Conservation (phyloP, 2,329 filamentous ascomycete species). For the Neofusicoccum ribis region DNA sequence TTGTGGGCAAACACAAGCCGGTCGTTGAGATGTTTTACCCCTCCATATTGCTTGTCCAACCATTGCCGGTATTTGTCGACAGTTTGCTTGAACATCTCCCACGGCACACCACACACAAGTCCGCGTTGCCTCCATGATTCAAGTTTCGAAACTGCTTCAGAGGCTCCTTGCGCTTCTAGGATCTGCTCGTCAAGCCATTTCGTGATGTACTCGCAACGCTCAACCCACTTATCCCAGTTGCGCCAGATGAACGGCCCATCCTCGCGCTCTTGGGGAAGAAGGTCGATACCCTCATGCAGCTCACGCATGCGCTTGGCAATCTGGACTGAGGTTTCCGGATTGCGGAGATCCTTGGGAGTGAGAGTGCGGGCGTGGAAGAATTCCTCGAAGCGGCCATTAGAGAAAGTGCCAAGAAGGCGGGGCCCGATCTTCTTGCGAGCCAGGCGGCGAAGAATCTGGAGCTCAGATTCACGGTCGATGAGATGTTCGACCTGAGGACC, state of each 20-base stretch:
- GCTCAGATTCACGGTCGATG: constrained; percentile 88
- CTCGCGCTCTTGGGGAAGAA: constrained; percentile 74
- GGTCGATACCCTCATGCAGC: constrained; percentile 87
- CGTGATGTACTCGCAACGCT: constrained; percentile 63
- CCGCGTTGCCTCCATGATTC: constrained; percentile 69
- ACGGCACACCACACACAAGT: constrained; percentile 80
- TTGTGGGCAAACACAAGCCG: constrained; percentile 94
- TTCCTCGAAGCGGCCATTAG: constrained; percentile 93
- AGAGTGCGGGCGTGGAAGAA: constrained; percentile 85
- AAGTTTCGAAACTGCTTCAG: constrained; percentile 7
- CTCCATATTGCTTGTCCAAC: constrained; percentile 72
- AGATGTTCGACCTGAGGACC: constrained; percentile 93
- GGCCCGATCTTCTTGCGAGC: constrained; percentile 93
- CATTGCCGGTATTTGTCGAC: constrained; percentile 77
- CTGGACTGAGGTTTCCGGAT: constrained; percentile 80
- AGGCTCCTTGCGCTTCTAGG: constrained; percentile 32
- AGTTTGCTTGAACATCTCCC: constrained; percentile 72
- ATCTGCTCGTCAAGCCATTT: constrained; percentile 64
- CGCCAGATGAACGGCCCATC: constrained; percentile 81
- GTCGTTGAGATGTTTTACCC: constrained; percentile 65
- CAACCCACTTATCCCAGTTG: constrained; percentile 93
- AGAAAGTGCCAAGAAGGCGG: constrained; percentile 84
- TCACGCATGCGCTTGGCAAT: constrained; percentile 98
- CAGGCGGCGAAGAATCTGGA: constrained; percentile 81
- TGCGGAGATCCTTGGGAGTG: constrained; percentile 72